Base-by-base conservation (phyloP, 1,284 basidiomycete genomes). In the Ceratobasidium sp. region DNA sequence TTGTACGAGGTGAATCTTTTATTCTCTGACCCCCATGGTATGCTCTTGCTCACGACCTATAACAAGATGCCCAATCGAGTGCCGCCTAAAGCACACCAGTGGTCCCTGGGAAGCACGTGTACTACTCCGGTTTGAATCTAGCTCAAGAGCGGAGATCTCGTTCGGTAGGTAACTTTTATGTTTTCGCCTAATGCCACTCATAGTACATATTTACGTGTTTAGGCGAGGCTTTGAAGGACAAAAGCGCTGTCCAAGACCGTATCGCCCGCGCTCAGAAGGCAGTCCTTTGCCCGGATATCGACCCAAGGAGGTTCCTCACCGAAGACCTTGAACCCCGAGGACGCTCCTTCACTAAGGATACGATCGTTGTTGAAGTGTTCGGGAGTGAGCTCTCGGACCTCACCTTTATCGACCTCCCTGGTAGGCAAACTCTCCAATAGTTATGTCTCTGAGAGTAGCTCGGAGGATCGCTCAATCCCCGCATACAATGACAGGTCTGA, bases 321-420 rank as follows among this genome's bases (percentile, higher is more conserved):
- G 83, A 83, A 0, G 85, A 85, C 0, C 82, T 86, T 0, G 81
- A n/a, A 81, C 82, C 2, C 66, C 74, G 27, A 54, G 82, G 83
- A 1, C 86, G 89, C 16, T 71, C 62, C 0, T 94, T 94, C 81
- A 92, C 92, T 0, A 87, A 82, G 1, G 91, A 92, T 79, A 88
- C 86, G 41, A 88, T 94, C n/a, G 91, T 88, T 0, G 81, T 94
- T n/a, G 87, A 92, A 70, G 90, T 95, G 69, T 88, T 87, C 52
- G 93, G 93, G 0, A 87, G 87, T 0, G 89, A 91, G n/a, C 87
- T 95, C 0, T 89, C 90, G 0, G 92, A 95, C 79, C 86, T 95
- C 0, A 92, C 92, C 0, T 94, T 95, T 60, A 84, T 88, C 10
- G 92, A 93, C 82, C 84, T 93, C 0, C 92, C 92, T n/a, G 90